Conservation (phyloP, 306 rosid species). For the Rosa multiflora region DNA sequence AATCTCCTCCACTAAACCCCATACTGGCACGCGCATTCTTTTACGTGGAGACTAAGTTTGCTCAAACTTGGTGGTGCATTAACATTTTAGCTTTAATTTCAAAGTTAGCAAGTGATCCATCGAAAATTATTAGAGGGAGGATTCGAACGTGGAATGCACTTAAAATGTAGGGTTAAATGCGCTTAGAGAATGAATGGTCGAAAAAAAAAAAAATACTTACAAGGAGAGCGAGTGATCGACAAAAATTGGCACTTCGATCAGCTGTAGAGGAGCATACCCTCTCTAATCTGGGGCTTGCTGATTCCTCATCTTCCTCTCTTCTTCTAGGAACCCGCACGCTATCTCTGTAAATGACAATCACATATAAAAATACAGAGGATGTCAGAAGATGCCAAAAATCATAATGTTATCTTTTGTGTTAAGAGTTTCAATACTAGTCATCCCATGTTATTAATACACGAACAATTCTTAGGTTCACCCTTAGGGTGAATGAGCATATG, state of each 20-base stretch:
- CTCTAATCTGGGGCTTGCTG: conserved; percentile 25
- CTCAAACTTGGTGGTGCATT: background rate
- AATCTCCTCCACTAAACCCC: background rate
- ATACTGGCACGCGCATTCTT: background rate
- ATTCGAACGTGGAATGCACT: background rate
- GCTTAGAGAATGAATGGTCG: background rate
- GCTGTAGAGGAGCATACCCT: conserved; percentile 49
- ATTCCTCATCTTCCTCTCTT: conserved; percentile 36
- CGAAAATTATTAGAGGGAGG: background rate
- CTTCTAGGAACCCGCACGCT: conserved; percentile 67
- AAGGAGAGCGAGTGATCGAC: conserved; percentile 74
- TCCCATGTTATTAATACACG: background rate
- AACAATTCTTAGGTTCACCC: no score
- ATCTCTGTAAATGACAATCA: conserved; percentile 43
- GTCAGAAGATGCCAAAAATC: conserved; percentile 16
- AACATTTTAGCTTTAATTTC: background rate
- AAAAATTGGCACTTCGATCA: conserved; percentile 58
- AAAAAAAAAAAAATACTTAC: conserved; percentile 44
- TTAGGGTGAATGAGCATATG: no score
- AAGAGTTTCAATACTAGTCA: background rate
- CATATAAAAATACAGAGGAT: background rate
- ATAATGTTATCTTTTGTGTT: background rate
- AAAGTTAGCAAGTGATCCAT: background rate
- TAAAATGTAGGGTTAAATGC: background rate
- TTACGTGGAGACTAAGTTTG: background rate